Percentiles rank a stretch among this genome's conserved stretches.
Evolutionary conservation across 2,329 filamentous ascomycete species (phyloP).

Genomic region (Clarireedia paspali): DNA sequence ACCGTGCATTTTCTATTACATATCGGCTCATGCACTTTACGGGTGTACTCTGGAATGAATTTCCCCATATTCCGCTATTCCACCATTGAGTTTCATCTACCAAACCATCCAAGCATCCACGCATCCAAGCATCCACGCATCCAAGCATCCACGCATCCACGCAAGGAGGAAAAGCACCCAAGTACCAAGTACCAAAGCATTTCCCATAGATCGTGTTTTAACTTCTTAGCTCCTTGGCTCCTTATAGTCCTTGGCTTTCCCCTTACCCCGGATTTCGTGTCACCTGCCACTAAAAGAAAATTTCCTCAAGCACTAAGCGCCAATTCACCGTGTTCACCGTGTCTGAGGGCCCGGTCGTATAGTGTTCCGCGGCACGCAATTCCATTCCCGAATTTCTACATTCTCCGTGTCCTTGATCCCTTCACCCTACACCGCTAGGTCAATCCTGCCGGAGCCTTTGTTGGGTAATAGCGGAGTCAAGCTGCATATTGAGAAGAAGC

Average conservation of each 20-base stretch:
- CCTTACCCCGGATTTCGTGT: slow-evolving; percentile 21
- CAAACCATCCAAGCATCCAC: not conserved
- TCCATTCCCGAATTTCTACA: slow-evolving; percentile 1
- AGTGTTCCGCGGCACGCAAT: slow-evolving; percentile 10
- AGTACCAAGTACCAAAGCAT: not conserved
- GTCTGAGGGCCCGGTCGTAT: not conserved
- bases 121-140: not conserved
- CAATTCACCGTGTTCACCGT: slow-evolving; percentile 3
- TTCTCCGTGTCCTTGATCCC: not conserved
- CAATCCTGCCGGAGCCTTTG: not conserved
- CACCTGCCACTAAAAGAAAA: slow-evolving; percentile 15
- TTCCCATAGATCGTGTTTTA: slow-evolving; percentile 2
- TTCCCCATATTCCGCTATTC: not conserved
- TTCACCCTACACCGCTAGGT: slow-evolving; percentile 6
- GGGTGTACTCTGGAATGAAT: not conserved
- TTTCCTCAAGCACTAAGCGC: not conserved
- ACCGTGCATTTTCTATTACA: slow-evolving; percentile 23
- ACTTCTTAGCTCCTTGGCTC: not conserved
- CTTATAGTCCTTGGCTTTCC: not conserved
- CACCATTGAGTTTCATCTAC: not conserved
- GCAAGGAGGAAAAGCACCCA: not conserved
- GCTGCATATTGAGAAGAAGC: slow-evolving; percentile 12
- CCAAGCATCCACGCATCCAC: not conserved
- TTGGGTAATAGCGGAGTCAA: slow-evolving; percentile 4
- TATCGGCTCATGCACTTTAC: slow-evolving; percentile 4